phyloP scores from a whole-genome alignment of 306 rosid species.

The Dryas alaskensis region DNA sequence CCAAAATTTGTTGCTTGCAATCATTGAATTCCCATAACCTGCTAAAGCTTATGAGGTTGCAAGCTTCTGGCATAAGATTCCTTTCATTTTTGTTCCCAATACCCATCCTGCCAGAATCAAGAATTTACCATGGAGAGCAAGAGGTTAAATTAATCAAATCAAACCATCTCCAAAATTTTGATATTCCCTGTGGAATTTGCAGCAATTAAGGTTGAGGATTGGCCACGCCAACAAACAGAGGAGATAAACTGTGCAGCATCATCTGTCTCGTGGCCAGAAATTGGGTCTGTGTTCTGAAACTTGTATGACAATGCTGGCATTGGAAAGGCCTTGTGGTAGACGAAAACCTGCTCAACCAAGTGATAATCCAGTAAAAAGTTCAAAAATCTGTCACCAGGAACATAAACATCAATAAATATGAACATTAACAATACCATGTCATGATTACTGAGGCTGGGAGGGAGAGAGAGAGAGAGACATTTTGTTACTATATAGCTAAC shows the following conservation, averaged over 20 bases:
- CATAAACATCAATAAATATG: slow-evolving; percentile 9
- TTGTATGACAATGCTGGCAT: slow-evolving; percentile 92
- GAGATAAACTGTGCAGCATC: slow-evolving; percentile 78
- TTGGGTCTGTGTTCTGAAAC: slow-evolving; percentile 71
- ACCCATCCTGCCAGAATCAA: slow-evolving; percentile 21
- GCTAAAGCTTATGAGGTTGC: slow-evolving; percentile 23
- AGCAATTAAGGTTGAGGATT: slow-evolving; percentile 74
- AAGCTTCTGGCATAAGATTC: slow-evolving; percentile 32
- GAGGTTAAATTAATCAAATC: slow-evolving; percentile 33
- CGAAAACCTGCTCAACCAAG: slow-evolving; percentile 62
- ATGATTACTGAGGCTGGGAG: not conserved
- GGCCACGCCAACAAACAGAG: slow-evolving; percentile 92
- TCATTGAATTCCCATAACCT: slow-evolving; percentile 39
- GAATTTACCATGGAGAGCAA: slow-evolving; percentile 7
- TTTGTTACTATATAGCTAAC: not conserved
- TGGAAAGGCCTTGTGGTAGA: slow-evolving; percentile 96
- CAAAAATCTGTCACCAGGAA: not conserved
- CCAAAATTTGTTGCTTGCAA: slow-evolving; percentile 60
- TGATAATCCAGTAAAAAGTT: no score
- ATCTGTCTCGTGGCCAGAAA: slow-evolving; percentile 66
- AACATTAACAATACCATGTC: not conserved
- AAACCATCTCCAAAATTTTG: slow-evolving; percentile 94
- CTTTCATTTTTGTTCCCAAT: slow-evolving; percentile 20
- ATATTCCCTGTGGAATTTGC: slow-evolving; percentile 94
- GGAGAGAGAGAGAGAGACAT: not conserved